Percentiles rank a stretch among this genome's conserved stretches.
Conservation (phyloP, 768 basidiomycete species). For the Lepiota venenata region DNA sequence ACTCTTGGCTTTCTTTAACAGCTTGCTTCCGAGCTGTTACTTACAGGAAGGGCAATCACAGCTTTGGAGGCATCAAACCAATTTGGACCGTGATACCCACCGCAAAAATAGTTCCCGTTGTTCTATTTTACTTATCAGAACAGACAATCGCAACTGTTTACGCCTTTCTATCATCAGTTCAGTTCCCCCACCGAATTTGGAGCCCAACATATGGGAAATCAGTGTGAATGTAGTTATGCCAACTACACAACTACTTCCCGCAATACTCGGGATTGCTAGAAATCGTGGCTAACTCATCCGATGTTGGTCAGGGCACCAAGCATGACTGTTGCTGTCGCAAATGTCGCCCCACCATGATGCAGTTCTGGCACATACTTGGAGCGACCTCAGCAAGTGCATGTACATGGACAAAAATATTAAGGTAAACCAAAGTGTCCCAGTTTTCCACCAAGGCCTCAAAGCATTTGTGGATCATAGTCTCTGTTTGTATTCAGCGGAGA, state of each 20-base stretch:
- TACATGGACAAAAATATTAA: slow-evolving; percentile 69
- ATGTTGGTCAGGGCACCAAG: slow-evolving; percentile 76
- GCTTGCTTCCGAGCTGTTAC: slow-evolving; percentile 74
- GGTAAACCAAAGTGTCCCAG: slow-evolving; percentile 28
- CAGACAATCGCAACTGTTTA: neutral
- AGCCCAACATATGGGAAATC: slow-evolving; percentile 5
- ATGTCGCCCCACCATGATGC: slow-evolving; percentile 49
- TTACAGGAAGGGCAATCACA: slow-evolving; percentile 63
- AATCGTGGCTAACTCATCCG: slow-evolving; percentile 68
- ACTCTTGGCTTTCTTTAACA: slow-evolving; percentile 21
- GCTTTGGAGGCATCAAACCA: slow-evolving; percentile 67
- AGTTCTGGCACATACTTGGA: slow-evolving; percentile 41
- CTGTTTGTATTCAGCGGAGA: neutral
- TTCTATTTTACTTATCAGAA: neutral
- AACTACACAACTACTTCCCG: slow-evolving; percentile 46
- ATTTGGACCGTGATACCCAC: slow-evolving; percentile 67
- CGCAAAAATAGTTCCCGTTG: slow-evolving; percentile 12
- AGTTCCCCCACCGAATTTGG: neutral
- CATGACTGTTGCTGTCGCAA: slow-evolving; percentile 56
- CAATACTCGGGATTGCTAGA: slow-evolving; percentile 62
- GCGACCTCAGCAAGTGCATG: slow-evolving; percentile 47
- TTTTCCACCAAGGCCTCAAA: slow-evolving; percentile 58
- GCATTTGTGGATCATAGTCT: slow-evolving; percentile 61
- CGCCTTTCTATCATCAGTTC: neutral
- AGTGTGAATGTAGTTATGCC: slow-evolving; percentile 75